Evolutionary conservation across 2,329 filamentous ascomycete genomes (phyloP), one percentile per base, ranked within the genome.

Genomic region (Celoporthe dispersa): DNA sequence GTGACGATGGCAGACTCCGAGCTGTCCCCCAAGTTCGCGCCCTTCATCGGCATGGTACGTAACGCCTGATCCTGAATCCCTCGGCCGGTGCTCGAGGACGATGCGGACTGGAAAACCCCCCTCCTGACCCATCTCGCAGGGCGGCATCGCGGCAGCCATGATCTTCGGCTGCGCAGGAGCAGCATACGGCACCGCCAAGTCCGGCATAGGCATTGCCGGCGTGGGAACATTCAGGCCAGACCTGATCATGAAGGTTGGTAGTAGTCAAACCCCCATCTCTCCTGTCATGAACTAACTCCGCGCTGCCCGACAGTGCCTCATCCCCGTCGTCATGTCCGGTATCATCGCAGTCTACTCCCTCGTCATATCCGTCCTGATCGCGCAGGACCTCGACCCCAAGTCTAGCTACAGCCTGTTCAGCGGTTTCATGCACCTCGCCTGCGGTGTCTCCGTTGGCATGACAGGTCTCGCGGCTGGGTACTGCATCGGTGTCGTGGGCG

Each of bases 331-430:
- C 85, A 99, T 99, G 96, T 97, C 96, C 76, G 96, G 96, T 89
- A 99, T 99, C 80, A 94, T 99, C 3, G 96, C 96, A 70, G 96
- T 99, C 75, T 99, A 99, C 84, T 93, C 94, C 66, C 92, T 99
- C 76, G 96, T 99, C 77, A 94, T 99, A 75, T 92, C 95, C 25
- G 96, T 99, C 78, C 89, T 99, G 75, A 99, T 99, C 80, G 93
- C 94, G 68, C 92, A 94, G 81, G 94, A 97, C 80, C 90, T 98
- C 80, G 87, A 86, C 64, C 92, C 94, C 37, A 84, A 87, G 74
- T 80, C 81, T 69, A 86, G 86, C 78, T 97, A 97, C 84, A 94
- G 90, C 78, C 85, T 98, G 74, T 99, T 96, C 84, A 93, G 92
- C 74, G 94, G 93, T 62, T 97, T 97, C 81, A 92, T 98, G 90